Evolutionary conservation across 768 basidiomycete genomes (phyloP).

Genomic region (Candolleomyces efflorescens): DNA sequence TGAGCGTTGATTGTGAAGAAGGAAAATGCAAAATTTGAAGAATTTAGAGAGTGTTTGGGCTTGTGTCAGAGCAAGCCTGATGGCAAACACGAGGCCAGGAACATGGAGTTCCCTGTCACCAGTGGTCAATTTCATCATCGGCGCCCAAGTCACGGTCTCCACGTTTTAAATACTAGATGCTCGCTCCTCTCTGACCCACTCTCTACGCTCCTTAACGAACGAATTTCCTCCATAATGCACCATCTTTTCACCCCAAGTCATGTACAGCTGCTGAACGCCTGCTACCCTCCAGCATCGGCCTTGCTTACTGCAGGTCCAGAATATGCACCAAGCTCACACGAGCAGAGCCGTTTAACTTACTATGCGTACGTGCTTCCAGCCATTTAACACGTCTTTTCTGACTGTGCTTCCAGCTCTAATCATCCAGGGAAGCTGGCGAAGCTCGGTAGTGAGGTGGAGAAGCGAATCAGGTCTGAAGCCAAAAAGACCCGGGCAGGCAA

Average conservation of each 20-base stretch:
- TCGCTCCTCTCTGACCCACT: not conserved
- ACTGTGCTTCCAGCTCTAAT: constrained; percentile 48
- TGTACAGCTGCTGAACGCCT: constrained; percentile 77
- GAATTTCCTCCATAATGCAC: constrained; percentile 43
- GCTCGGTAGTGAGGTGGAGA: constrained; percentile 72
- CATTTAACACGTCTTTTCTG: not conserved
- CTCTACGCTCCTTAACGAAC: constrained; percentile 8
- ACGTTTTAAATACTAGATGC: not conserved
- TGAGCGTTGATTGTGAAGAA: constrained; percentile 4
- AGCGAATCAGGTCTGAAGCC: constrained; percentile 60
- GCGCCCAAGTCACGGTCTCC: not conserved
- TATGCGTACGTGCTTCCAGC: constrained; percentile 49
- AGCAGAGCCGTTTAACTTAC: constrained; percentile 80
- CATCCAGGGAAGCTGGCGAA: constrained; percentile 78
- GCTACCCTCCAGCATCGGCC: constrained; percentile 78
- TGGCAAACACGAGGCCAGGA: not conserved
- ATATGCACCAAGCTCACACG: constrained; percentile 78
- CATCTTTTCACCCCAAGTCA: constrained; percentile 78
- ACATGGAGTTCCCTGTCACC: not conserved
- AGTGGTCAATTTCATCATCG: not conserved
- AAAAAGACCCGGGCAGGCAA: constrained; percentile 73
- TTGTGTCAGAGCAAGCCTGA: not conserved
- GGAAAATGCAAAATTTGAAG: not conserved
- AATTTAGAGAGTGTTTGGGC: not conserved
- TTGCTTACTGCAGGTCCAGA: constrained; percentile 73